These are phyloP conservation scores for Geotrichum bryndzae DNA, from an alignment of 1,139 yeast species.

Conservation along the genomic window DNA sequence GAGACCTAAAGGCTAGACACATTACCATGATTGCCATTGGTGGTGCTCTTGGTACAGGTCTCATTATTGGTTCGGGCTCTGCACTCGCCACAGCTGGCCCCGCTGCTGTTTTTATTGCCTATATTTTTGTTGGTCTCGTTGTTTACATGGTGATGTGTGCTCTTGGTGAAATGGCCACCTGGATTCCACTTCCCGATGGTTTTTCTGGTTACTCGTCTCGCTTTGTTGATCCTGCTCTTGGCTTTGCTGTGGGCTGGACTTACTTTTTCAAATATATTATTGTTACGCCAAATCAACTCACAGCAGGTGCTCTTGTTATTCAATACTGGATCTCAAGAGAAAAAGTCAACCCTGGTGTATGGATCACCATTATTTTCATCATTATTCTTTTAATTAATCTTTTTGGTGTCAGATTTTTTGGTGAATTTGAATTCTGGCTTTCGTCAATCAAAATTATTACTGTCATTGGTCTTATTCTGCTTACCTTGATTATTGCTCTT, in stretches of 20 bases:
- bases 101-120: constrained; percentile 56
- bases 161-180: constrained; percentile 72
- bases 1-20: constrained; percentile 62
- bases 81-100: constrained; percentile 67
- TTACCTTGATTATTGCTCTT: constrained; percentile 63
- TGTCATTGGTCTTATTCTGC: constrained; percentile 61
- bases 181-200: constrained; percentile 61
- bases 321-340: constrained; percentile 55
- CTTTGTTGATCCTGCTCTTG: constrained; percentile 63
- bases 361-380: constrained; percentile 72
- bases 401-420: constrained; percentile 58
- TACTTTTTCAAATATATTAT: constrained; percentile 60
- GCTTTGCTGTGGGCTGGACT: constrained; percentile 68
- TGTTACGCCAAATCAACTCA: constrained; percentile 54
- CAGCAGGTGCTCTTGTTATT: constrained; percentile 55
- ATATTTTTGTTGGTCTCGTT: constrained; percentile 53
- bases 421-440: constrained; percentile 65
- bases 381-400: constrained; percentile 47
- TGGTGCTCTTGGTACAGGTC: constrained; percentile 59
- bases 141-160: constrained; percentile 67
- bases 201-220: constrained; percentile 65
- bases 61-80: constrained; percentile 65
- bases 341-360: constrained; percentile 51
- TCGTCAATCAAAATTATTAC: constrained; percentile 65
- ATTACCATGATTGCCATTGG: constrained; percentile 67